These are phyloP conservation scores for Plasmodium blacklocki DNA, from an alignment of 169 alveolate species.

Conservation along the genomic window DNA sequence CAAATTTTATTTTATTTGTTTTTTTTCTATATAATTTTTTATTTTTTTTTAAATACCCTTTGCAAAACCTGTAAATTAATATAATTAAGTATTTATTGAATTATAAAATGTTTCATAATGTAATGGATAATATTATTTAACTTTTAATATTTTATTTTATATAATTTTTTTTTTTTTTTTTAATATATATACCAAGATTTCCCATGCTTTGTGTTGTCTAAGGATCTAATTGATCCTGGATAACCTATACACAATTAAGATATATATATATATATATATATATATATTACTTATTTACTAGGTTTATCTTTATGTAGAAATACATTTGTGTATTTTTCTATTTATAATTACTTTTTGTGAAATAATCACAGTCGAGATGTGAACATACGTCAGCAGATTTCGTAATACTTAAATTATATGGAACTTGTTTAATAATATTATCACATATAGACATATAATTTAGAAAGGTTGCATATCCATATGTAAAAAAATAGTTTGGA, in stretches of 20 bases:
- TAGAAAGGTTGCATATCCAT: constrained; percentile 69
- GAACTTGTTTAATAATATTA: constrained; percentile 38
- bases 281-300: neutral
- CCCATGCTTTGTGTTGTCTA: constrained; percentile 51
- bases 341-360: constrained; percentile 49
- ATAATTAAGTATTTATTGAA: no score
- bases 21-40: neutral
- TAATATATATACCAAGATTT: constrained; percentile 38
- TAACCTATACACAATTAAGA: constrained; percentile 24
- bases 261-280: constrained; percentile 1
- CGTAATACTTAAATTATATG: constrained; percentile 37
- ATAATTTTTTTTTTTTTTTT: neutral
- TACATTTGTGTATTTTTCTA: neutral
- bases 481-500: constrained; percentile 53
- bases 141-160: constrained; percentile 8
- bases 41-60: constrained; percentile 42
- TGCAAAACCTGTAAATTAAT: constrained; percentile 60
- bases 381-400: constrained; percentile 61
- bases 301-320: neutral
- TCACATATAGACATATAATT: constrained; percentile 77
- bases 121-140: neutral
- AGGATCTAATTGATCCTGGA: constrained; percentile 65
- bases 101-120: neutral
- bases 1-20: neutral
- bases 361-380: constrained; percentile 63